Evolutionary conservation across 2,329 filamentous ascomycete species (phyloP).

Genomic region (Fusarium floridanum): DNA sequence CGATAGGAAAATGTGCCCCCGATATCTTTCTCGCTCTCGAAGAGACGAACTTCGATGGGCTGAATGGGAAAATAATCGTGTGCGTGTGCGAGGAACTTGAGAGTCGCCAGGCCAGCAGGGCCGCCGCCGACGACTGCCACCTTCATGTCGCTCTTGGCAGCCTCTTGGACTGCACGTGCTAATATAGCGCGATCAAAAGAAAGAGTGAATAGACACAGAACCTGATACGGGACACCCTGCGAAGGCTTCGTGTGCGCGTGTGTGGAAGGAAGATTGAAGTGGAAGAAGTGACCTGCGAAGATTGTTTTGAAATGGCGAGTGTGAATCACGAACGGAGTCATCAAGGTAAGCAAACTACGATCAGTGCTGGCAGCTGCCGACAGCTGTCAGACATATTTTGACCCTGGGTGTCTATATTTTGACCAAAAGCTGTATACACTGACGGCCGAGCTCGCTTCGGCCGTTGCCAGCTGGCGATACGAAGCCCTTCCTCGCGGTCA

Average conservation of each 20-base stretch:
- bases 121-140: constrained; percentile 61
- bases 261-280: not conserved
- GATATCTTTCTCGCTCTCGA: constrained; percentile 58
- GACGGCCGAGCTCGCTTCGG: not conserved
- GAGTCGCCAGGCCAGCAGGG: constrained; percentile 57
- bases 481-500: not conserved
- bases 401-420: not conserved
- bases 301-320: not conserved
- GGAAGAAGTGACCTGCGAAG: not conserved
- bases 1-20: constrained; percentile 63
- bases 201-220: not conserved
- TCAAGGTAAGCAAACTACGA: not conserved
- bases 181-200: not conserved
- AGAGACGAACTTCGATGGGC: constrained; percentile 58
- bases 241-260: not conserved
- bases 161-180: no score
- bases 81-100: constrained; percentile 56
- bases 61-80: constrained; percentile 54
- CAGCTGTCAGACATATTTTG: not conserved
- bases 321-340: constrained; percentile 1
- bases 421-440: not conserved
- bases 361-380: not conserved
- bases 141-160: no score
- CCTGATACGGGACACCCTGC: no score
- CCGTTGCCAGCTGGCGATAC: not conserved